Evolutionary conservation across 2,329 filamentous ascomycete species (phyloP).

Genomic region (Alternaria sp.): DNA sequence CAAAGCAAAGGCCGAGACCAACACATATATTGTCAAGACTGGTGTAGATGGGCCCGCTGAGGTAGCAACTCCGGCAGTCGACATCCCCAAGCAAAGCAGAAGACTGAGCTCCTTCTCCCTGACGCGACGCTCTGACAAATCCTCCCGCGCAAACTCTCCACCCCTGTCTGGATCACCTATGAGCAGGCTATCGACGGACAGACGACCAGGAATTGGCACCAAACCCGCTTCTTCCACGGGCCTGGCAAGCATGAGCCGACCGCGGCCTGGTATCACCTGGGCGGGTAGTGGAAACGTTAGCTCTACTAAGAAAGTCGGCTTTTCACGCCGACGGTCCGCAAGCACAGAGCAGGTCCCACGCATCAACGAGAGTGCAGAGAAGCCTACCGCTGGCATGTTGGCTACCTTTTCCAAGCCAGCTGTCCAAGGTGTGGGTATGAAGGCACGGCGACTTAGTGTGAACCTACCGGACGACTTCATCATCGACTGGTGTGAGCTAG

Average conservation of each 20-base stretch:
- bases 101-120: conserved; percentile 49
- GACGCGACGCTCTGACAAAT: conserved; percentile 46
- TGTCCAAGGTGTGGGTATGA: conserved; percentile 74
- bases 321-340: conserved; percentile 43
- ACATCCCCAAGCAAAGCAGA: conserved; percentile 33
- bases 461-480: conserved; percentile 76
- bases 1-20: conserved; percentile 13
- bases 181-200: conserved; percentile 38
- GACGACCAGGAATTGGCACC: conserved; percentile 18
- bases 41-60: conserved; percentile 36
- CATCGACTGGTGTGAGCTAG: conserved; percentile 72
- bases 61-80: conserved; percentile 28
- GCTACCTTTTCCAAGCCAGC: conserved; percentile 55
- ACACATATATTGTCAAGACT: conserved; percentile 37
- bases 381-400: conserved; percentile 42
- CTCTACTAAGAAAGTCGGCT: conserved; percentile 26
- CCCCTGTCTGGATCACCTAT: conserved; percentile 45
- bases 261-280: conserved; percentile 40
- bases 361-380: conserved; percentile 29
- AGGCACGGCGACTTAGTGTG: conserved; percentile 78
- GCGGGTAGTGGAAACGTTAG: conserved; percentile 29
- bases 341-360: conserved; percentile 46
- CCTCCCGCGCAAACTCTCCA: conserved; percentile 47
- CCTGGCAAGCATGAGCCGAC: conserved; percentile 35
- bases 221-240: conserved; percentile 39